phyloP scores from a whole-genome alignment of 805 yeast genomes.

The Candida montana region DNA sequence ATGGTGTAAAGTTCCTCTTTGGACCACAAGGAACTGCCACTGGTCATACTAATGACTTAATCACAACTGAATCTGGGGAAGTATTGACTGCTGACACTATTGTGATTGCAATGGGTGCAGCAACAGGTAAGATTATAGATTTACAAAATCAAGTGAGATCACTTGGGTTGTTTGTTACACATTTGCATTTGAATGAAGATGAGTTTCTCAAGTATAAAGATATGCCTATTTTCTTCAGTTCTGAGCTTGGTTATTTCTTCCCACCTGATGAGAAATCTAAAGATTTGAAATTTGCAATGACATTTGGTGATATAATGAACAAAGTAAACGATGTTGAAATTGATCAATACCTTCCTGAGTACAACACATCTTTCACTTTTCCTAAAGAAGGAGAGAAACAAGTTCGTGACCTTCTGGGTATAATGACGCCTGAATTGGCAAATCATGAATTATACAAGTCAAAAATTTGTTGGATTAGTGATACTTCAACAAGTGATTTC shows the following conservation, averaged over 20 bases:
- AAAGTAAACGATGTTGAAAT: too few relatives aligned
- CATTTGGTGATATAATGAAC: constrained; percentile 21
- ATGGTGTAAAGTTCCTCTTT: constrained; percentile 33
- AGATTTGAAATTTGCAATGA: constrained; percentile 33
- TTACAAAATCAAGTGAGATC: constrained; percentile 30
- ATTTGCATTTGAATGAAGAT: constrained; percentile 30
- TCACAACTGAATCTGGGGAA: constrained; percentile 25
- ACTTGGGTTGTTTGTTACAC: constrained; percentile 34
- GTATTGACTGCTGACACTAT: constrained; percentile 25
- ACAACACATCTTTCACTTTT: constrained; percentile 28
- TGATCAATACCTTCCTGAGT: constrained; percentile 32
- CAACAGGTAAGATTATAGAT: constrained; percentile 30
- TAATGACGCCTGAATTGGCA: constrained; percentile 36
- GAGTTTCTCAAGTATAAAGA: constrained; percentile 32
- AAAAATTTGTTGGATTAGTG: constrained; percentile 38
- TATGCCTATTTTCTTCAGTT: constrained; percentile 39
- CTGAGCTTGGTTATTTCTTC: constrained; percentile 41
- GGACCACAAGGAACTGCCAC: constrained; percentile 27
- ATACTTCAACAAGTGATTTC: constrained; percentile 37
- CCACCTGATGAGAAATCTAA: constrained; percentile 38
- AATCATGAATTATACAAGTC: constrained; percentile 28
- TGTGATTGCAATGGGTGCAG: constrained; percentile 34
- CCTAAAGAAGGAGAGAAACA: constrained; percentile 28
- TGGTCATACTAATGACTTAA: constrained; percentile 11
- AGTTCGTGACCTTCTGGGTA: constrained; percentile 25